phyloP scores from a whole-genome alignment of 108 stramenopile genomes.

The Nitzschia sp. region DNA sequence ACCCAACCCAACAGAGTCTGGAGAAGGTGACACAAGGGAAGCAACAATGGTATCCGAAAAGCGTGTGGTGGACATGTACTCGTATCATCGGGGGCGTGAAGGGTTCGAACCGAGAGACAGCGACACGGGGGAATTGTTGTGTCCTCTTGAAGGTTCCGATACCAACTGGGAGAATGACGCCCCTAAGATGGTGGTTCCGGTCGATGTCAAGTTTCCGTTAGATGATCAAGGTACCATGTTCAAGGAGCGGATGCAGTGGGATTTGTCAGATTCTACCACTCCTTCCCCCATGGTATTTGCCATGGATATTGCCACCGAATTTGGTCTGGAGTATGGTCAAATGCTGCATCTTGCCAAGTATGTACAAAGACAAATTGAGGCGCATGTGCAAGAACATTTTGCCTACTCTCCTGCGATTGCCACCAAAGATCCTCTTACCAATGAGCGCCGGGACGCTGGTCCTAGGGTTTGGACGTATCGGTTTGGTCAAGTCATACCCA shows the following conservation, averaged over 20 bases:
- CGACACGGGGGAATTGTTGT: constrained; percentile 58
- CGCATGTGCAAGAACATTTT: constrained; percentile 29
- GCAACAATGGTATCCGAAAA: background rate
- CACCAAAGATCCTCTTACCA: constrained; percentile 40
- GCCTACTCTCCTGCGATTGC: constrained; percentile 48
- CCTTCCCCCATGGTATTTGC: constrained; percentile 63
- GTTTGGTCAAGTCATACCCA: constrained; percentile 19
- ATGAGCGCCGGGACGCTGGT: constrained; percentile 31
- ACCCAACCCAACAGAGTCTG: no score
- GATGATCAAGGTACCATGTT: constrained; percentile 40
- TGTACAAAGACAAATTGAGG: constrained; percentile 63
- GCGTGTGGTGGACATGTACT: constrained; percentile 57
- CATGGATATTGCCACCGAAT: constrained; percentile 50
- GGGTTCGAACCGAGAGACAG: constrained; percentile 68
- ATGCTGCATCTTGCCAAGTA: constrained; percentile 61
- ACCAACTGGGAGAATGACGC: constrained; percentile 61
- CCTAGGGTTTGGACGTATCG: constrained; percentile 20
- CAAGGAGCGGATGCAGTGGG: constrained; percentile 56
- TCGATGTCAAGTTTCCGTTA: constrained; percentile 63
- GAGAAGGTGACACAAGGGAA: background rate
- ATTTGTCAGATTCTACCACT: constrained; percentile 55
- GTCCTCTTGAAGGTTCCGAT: constrained; percentile 53
- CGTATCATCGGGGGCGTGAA: constrained; percentile 75
- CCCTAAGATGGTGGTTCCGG: constrained; percentile 27
- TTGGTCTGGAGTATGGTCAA: constrained; percentile 60